phyloP scores from a whole-genome alignment of 139 green algal genomes.

The Tetraselmis striata region DNA sequence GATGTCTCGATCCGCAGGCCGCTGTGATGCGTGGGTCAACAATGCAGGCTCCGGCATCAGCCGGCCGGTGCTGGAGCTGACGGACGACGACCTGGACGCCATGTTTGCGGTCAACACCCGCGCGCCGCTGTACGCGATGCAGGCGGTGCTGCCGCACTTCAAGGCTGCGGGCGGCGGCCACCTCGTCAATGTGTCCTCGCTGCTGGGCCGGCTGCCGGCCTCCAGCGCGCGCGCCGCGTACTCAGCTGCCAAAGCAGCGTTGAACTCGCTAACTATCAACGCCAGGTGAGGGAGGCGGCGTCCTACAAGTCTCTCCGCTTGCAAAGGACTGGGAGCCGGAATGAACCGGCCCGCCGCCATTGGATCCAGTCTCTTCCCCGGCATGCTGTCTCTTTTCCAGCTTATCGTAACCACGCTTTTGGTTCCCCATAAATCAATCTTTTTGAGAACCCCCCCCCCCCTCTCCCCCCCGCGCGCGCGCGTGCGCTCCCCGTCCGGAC shows the following conservation, averaged over 20 bases:
- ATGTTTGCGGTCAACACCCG: not conserved
- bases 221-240: not conserved
- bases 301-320: too few relatives aligned
- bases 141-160: conserved; percentile 1
- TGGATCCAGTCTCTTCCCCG: too few relatives aligned
- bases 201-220: not conserved
- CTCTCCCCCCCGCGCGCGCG: too few relatives aligned
- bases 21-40: not conserved
- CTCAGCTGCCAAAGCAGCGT: not conserved
- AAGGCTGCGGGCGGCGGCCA: not conserved
- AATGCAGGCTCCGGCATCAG: not conserved
- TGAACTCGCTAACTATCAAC: not conserved
- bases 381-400: too few relatives aligned
- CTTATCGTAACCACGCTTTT: too few relatives aligned
- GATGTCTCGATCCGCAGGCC: too few relatives aligned
- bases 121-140: not conserved
- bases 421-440: too few relatives aligned
- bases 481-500: too few relatives aligned
- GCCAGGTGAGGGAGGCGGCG: too few relatives aligned
- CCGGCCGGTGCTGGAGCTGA: not conserved
- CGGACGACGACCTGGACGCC: not conserved
- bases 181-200: not conserved
- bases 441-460: too few relatives aligned
- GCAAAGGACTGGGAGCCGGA: too few relatives aligned
- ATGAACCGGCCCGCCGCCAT: too few relatives aligned